Percentiles rank a stretch among this genome's conserved stretches.
Conservation (phyloP, 805 yeast genomes). For the Wickerhamomyces tratensis region DNA sequence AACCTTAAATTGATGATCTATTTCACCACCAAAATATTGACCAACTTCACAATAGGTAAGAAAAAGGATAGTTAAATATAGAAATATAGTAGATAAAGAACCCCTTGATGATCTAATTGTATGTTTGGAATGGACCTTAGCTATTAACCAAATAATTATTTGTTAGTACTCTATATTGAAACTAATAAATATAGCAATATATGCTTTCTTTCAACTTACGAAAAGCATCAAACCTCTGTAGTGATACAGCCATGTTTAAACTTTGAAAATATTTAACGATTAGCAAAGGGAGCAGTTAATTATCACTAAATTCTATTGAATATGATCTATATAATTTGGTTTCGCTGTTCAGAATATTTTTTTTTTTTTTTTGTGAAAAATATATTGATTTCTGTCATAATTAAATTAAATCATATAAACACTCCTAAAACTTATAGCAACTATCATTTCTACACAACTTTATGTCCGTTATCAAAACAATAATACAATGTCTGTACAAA, state of each 20-base stretch:
- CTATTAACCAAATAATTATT: slow-evolving; percentile 18
- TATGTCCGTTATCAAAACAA: too few species aligned
- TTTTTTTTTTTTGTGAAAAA: too few species aligned
- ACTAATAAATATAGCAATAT: too few species aligned
- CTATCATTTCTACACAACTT: too few species aligned
- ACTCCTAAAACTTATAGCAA: too few species aligned
- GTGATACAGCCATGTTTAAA: slow-evolving; percentile 17
- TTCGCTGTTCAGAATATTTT: too few species aligned
- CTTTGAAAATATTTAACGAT: too few species aligned
- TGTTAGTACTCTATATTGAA: slow-evolving; percentile 4
- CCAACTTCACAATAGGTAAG: slow-evolving; percentile 82
- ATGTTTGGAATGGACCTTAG: slow-evolving; percentile 63
- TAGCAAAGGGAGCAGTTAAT: too few species aligned
- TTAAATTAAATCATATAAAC: too few species aligned
- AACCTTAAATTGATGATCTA: slow-evolving; percentile 70
- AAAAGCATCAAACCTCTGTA: slow-evolving; percentile 62
- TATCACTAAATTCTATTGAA: too few species aligned
- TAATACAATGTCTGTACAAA: background rate
- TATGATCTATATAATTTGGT: too few species aligned
- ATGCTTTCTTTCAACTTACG: slow-evolving; percentile 28
- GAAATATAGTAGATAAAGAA: slow-evolving; percentile 58
- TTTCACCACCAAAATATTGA: slow-evolving; percentile 71
- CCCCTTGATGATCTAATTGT: slow-evolving; percentile 71
- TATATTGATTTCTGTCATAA: too few species aligned
- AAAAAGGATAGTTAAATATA: slow-evolving; percentile 52